Base-by-base conservation (phyloP, 73 alveolate species). In the Symbiodinium natans region DNA sequence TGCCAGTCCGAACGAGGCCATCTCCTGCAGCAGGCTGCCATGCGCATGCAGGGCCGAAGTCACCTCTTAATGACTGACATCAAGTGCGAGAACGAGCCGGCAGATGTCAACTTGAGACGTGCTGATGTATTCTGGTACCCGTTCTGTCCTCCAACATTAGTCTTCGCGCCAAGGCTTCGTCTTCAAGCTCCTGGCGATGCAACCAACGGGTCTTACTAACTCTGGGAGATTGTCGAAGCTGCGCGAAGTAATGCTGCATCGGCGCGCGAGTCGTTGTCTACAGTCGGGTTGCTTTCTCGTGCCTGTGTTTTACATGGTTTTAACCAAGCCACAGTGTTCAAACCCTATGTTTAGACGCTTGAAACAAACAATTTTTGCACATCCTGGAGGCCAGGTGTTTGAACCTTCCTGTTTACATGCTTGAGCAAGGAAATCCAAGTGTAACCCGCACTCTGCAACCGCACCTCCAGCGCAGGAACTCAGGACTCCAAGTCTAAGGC, bases 161-260 rank as follows among this genome's bases (percentile, higher is more conserved):
- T 71, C 95, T 59, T 25, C 95, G 86, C 42, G 95, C 95, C 95
- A 89, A 46, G 86, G 74, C 86, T 68, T 89, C 95, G n/a, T 89
- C 95, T 83, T 89, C 86, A 15, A 54, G 95, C 75, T 89, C 95
- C 95, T 89, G 73, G 11, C 52, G 86, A 17, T n/a, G 23, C 3
- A 6, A 11, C 29, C 11, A 13, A 33, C 36, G 10, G 9, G 83
- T 29, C 38, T 33, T 25, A 10, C 34, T 33, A 27, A 27, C 33
- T 29, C 52, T 21, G 7, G 87, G 87, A 52, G 11, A 25, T 8
- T 23, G 29, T 27, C 34, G 38, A 19, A 2, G 15, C n/a, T 39
- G 10, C 19, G 1, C 83, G n/a, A 27, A 21, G 10, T 25, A n/a
- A 10, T 25, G 41, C 38, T 21, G 2, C 38, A 71, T 15, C 2